Percentiles rank a stretch among this genome's conserved stretches.
phyloP scores from a whole-genome alignment of 2,329 filamentous ascomycete genomes.

The Alternaria triticina region DNA sequence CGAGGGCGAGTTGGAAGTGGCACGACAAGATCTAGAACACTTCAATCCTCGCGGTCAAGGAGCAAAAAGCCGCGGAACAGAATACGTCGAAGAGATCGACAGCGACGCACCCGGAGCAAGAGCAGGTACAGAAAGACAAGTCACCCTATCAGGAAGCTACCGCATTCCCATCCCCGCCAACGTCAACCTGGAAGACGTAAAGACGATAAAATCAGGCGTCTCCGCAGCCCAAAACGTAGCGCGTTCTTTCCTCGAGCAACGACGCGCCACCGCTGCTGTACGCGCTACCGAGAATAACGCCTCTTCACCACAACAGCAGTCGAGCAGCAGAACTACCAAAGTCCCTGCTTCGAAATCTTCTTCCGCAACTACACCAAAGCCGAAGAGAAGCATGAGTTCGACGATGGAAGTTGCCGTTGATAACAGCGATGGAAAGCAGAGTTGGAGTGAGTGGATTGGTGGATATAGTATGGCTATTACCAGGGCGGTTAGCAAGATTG shows the following conservation, averaged over 20 bases:
- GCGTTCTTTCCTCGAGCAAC: conserved; percentile 39
- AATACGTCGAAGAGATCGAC: conserved; percentile 41
- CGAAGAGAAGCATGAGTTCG: conserved; percentile 11
- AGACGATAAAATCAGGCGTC: conserved; percentile 44
- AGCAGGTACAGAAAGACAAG: conserved; percentile 29
- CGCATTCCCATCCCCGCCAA: conserved; percentile 44
- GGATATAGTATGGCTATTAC: conserved; percentile 47
- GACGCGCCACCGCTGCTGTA: conserved; percentile 22
- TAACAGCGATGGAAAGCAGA: conserved; percentile 28
- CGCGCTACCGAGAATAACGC: conserved; percentile 9
- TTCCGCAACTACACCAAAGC: conserved; percentile 3
- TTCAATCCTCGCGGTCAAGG: conserved; percentile 24
- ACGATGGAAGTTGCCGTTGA: conserved; percentile 25
- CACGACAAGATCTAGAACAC: conserved; percentile 37
- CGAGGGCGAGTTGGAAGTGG: conserved; percentile 42
- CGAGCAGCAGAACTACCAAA: background rate
- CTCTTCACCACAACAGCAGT: background rate
- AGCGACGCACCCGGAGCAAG: conserved; percentile 11
- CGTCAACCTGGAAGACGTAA: conserved; percentile 41
- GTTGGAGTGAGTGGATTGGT: conserved; percentile 48
- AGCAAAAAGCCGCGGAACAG: conserved; percentile 15
- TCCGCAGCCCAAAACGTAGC: conserved; percentile 44
- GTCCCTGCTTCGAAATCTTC: background rate
- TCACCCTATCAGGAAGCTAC: conserved; percentile 45
- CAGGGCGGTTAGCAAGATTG: conserved; percentile 45